These are phyloP conservation scores for Kwoniella bestiolae DNA, from an alignment of 768 basidiomycete species.

Conservation along the genomic window DNA sequence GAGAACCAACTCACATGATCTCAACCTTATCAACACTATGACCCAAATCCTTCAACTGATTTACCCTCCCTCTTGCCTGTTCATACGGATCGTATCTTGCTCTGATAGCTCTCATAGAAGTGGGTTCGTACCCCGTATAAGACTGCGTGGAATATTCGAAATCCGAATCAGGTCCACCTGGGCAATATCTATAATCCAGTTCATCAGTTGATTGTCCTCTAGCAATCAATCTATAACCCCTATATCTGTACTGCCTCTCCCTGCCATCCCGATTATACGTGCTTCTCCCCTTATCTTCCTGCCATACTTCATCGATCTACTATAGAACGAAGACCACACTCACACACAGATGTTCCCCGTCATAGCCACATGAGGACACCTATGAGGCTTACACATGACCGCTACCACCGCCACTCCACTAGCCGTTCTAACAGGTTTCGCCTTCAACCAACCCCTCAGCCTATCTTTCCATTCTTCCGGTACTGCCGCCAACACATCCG, in stretches of 20 bases:
- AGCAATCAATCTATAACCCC: too few relatives aligned
- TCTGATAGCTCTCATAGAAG: slow-evolving; percentile 97
- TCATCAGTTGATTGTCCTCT: not conserved
- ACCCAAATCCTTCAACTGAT: slow-evolving; percentile 92
- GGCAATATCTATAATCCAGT: slow-evolving; percentile 74
- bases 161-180: slow-evolving; percentile 98
- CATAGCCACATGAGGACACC: slow-evolving; percentile 99
- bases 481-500: slow-evolving; percentile 97
- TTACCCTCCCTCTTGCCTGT: slow-evolving; percentile 91
- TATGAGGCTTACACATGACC: slow-evolving; percentile 99
- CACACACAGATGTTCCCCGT: slow-evolving; percentile 99
- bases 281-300: too few relatives aligned
- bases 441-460: slow-evolving; percentile 82
- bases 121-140: slow-evolving; percentile 66
- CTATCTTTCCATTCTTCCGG: slow-evolving; percentile 96
- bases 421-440: slow-evolving; percentile 92
- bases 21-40: slow-evolving; percentile 94
- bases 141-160: slow-evolving; percentile 95
- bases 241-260: too few relatives aligned
- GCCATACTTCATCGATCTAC: not conserved
- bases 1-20: slow-evolving; percentile 56
- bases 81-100: slow-evolving; percentile 97
- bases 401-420: slow-evolving; percentile 98
- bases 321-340: slow-evolving; percentile 47
- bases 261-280: too few relatives aligned